Conservation (phyloP, 2,329 filamentous ascomycete genomes). For the Cordyceps fumosorosea region DNA sequence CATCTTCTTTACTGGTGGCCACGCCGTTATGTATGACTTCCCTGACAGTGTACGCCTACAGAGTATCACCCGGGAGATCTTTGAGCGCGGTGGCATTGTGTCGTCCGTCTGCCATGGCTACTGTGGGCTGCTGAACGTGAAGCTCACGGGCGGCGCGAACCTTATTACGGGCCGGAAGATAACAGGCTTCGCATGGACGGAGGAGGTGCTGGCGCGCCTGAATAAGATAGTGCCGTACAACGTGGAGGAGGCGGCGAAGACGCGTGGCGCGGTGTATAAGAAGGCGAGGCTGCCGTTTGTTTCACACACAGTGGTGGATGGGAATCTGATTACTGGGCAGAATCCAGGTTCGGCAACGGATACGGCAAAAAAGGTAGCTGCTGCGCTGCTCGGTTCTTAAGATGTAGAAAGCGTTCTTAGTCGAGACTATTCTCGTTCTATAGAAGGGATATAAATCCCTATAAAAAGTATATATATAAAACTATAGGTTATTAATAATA, state of each 20-base stretch:
- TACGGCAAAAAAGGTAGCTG: background rate
- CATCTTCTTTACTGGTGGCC: background rate
- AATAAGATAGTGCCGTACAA: background rate
- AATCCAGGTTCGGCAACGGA: background rate
- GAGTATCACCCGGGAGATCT: background rate
- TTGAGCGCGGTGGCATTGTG: background rate
- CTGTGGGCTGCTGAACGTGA: background rate
- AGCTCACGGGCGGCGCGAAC: background rate
- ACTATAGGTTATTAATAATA: too few species aligned
- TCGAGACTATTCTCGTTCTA: too few species aligned
- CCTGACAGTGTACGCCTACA: background rate
- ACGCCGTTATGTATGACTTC: background rate
- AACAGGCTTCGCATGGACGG: background rate
- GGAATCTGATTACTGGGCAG: background rate
- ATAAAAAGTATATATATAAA: too few species aligned
- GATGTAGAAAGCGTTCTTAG: too few species aligned
- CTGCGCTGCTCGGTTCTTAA: too few species aligned
- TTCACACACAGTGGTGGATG: background rate
- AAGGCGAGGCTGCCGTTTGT: background rate
- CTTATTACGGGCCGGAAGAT: background rate
- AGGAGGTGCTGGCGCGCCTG: background rate
- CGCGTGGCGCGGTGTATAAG: background rate
- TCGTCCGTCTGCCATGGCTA: background rate
- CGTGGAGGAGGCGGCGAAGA: background rate
- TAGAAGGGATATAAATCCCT: too few species aligned